Base-by-base conservation (phyloP, 2,329 filamentous ascomycete species). In the Fusarium sublunatum region DNA sequence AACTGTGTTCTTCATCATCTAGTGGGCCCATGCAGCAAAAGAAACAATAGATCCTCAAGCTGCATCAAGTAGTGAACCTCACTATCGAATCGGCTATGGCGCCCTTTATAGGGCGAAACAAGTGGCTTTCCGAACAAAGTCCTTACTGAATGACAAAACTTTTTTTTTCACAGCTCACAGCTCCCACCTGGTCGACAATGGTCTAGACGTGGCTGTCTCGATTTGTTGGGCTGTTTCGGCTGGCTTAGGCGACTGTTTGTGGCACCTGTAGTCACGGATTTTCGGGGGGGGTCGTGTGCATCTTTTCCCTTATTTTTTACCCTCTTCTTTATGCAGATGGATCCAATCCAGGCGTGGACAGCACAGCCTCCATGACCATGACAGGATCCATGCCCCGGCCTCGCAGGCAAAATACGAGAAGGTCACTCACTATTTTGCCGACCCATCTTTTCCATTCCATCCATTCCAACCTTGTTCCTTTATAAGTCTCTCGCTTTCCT, bases 381-480 rank as follows among this genome's bases (percentile, higher is more conserved):
- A 29, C 7, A 29, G 28, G 28, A 29, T 29, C 28, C 28, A 29
- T 29, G 28, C 7, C 50, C 48, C 50, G 49, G 50, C 50, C 50
- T 38, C 49, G 31, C 32, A 19, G 19, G 19, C 41, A 52, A 59
- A 60, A 65, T 58, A 65, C 57, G 51, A 65, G 61, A 26, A 61
- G 19, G 19, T 19, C 32, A 54, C 60, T 46, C 51, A 54, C 52
- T 49, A 39, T 42, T 47, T 50, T 53, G 40, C 47, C 40, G 57
- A 55, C 57, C 56, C 56, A 43, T 60, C 40, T 53, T 55, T 48
- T 39, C 41, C 39, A 54, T 62, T 58, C 61, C 61, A 54, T 58
- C 34, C 50, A 36, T 56, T 44, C 49, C 44, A 40, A 36, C 63
- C 63, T 64, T 58, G 59, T 58, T 64, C 34, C 55, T 64, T 64